phyloP scores from a whole-genome alignment of 768 basidiomycete species.

The Bullera alba region DNA sequence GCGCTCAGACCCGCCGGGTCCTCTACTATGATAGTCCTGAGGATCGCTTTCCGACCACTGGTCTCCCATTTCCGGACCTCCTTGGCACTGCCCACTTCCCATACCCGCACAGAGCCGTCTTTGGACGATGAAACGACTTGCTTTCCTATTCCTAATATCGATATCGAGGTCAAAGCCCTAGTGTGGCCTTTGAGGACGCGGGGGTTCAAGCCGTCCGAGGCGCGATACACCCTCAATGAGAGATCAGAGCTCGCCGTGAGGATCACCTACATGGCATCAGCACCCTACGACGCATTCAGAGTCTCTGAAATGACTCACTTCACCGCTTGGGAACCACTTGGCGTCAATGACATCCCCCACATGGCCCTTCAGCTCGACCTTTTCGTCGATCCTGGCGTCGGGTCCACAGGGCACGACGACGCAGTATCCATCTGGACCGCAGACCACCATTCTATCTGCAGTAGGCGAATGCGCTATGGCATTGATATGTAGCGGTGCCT shows the following conservation, averaged over 20 bases:
- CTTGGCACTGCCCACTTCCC: conserved; percentile 60
- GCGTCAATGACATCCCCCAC: conserved; percentile 45
- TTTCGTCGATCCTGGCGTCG: conserved; percentile 5
- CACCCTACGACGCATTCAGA: background rate
- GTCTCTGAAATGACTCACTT: conserved; percentile 17
- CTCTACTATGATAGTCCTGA: conserved; percentile 19
- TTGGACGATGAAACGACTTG: conserved; percentile 62
- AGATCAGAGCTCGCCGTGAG: conserved; percentile 66
- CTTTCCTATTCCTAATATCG: conserved; percentile 61
- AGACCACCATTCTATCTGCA: conserved; percentile 26
- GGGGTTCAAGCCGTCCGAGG: conserved; percentile 52
- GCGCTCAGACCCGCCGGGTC: conserved; percentile 3
- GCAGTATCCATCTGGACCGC: conserved; percentile 43
- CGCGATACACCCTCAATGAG: conserved; percentile 59
- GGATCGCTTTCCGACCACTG: conserved; percentile 37
- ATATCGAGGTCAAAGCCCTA: conserved; percentile 58
- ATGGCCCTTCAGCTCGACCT: conserved; percentile 42
- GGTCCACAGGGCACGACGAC: conserved; percentile 19
- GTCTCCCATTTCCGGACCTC: conserved; percentile 51
- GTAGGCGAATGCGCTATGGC: conserved; percentile 31
- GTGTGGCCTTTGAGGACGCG: conserved; percentile 63
- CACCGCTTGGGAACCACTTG: conserved; percentile 45
- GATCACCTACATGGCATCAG: conserved; percentile 51
- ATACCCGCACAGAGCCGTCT: conserved; percentile 63
- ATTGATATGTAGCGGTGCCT: conserved; percentile 41